A percentile compares a stretch with the other conserved stretches of the same genome.
Conservation (phyloP, 1,139 yeast species). For the Suhomyces kunorum region DNA sequence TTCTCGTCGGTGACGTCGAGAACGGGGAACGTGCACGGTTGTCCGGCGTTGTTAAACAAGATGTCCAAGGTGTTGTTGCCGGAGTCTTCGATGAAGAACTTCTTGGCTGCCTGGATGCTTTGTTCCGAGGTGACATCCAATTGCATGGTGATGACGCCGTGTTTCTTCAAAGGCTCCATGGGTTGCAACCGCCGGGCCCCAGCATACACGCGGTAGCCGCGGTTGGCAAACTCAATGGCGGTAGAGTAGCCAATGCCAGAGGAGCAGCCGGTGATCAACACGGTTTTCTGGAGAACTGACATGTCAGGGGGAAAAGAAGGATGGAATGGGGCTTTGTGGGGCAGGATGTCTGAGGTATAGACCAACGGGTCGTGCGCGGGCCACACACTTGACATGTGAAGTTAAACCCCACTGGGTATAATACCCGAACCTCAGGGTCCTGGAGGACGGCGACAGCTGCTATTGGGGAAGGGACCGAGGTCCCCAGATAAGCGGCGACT, state of each 20-base stretch:
- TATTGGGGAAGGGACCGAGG: too few relatives aligned
- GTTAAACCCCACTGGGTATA: too few relatives aligned
- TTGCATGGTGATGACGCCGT: constrained; percentile 33
- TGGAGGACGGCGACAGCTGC: too few relatives aligned
- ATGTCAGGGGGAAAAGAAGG: neutral
- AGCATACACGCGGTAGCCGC: constrained; percentile 68
- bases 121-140: constrained; percentile 58
- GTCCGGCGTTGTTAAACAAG: constrained; percentile 68
- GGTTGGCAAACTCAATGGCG: constrained; percentile 61
- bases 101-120: constrained; percentile 49
- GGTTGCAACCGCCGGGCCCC: constrained; percentile 70
- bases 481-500: too few relatives aligned
- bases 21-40: constrained; percentile 71
- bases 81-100: constrained; percentile 38
- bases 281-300: constrained; percentile 32
- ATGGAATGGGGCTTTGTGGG: neutral
- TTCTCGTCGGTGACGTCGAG: constrained; percentile 63
- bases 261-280: constrained; percentile 76
- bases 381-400: too few relatives aligned
- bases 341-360: too few relatives aligned
- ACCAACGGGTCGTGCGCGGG: too few relatives aligned
- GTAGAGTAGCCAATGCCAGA: constrained; percentile 77
- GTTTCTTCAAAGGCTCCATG: constrained; percentile 54
- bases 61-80: constrained; percentile 51
- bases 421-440: too few relatives aligned